Evolutionary conservation across 805 yeast species (phyloP), one percentile per base, ranked within the genome.

Genomic region (Metschnikowia bowlesiae): DNA sequence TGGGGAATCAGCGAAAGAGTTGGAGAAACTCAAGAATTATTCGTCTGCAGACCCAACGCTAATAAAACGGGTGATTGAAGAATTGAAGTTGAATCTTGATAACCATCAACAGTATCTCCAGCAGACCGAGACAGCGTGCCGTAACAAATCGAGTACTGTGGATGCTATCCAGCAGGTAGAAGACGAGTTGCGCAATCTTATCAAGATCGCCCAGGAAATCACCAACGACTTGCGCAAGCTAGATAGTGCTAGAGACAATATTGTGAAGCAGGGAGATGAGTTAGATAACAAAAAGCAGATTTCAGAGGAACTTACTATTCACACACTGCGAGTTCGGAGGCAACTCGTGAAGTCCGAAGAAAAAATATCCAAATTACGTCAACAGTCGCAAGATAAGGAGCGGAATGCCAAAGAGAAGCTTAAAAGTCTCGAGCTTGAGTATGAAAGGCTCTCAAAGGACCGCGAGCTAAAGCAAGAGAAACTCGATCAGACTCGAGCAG

Each of bases 31-130:
- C 47, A 75, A 78, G 51, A 77, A 78, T 32, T 85, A 84, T 58
- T 73, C 84, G 3, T 75, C 79, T 37, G 83, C 83, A 39, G 81
- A 87, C 31, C 82, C 87, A 10, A 79, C 75, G 37, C 75, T 78
- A 35, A 68, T 86, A 26, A 69, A 70, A 31, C 74, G 74, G 53
- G 73, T 80, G 22, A 83, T 84, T 22, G 67, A 72, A 5, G 84
- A 82, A 48, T 68, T 86, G 64, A 70, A 73, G 44, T 62, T 60
- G 18, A 71, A 80, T 6, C 69, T 83, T 26, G 66, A 68, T 9
- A 67, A 69, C 1, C 60, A 79, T 30, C 66, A 63, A 28, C 53
- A 49, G 6, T 48, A 54, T 11, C 61, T 60, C 36, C 52, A 54
- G 14, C 47, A 54, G 3, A 46, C 61, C 10, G 86, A 84, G 54